A percentile compares a stretch with the other conserved stretches of the same genome.
These are phyloP conservation scores for Agrocybe praecox DNA, from an alignment of 768 basidiomycete genomes.

Conservation along the genomic window DNA sequence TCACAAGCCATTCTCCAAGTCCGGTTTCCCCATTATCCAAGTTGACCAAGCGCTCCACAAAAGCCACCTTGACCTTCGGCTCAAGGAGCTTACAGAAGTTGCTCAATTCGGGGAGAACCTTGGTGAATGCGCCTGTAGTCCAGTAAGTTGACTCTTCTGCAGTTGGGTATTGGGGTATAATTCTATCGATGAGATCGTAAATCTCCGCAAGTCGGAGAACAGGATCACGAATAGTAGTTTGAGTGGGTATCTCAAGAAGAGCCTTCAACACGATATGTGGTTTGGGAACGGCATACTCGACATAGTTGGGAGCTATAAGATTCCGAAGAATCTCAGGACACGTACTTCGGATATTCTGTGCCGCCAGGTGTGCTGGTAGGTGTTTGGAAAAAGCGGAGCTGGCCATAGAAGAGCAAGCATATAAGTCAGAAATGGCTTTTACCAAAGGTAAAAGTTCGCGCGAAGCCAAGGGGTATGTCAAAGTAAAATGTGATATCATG, in stretches of 20 bases:
- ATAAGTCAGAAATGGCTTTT: conserved; percentile 51
- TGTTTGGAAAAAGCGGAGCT: conserved; percentile 40
- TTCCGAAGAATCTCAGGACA: conserved; percentile 53
- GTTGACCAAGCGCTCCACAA: conserved; percentile 55
- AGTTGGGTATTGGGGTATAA: conserved; percentile 45
- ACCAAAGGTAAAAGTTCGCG: conserved; percentile 50
- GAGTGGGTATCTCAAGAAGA: conserved; percentile 52
- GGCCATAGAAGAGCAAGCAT: conserved; percentile 53
- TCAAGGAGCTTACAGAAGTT: conserved; percentile 61
- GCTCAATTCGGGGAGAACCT: conserved; percentile 53
- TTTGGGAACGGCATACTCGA: conserved; percentile 37
- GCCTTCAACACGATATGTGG: conserved; percentile 57
- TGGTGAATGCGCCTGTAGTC: conserved; percentile 58
- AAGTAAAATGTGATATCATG: conserved; percentile 50
- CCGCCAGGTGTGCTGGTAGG: conserved; percentile 41
- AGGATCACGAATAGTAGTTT: conserved; percentile 51
- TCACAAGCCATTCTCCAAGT: conserved; percentile 70
- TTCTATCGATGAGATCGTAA: conserved; percentile 55
- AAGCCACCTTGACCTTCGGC: conserved; percentile 50
- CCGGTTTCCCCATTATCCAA: conserved; percentile 61
- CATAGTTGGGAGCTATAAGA: conserved; percentile 36
- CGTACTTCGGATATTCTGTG: conserved; percentile 44
- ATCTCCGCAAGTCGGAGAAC: conserved; percentile 56
- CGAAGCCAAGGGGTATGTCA: conserved; percentile 50
- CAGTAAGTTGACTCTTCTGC: conserved; percentile 44